Conservation (phyloP, 225 moss, liverwort and hornwort species). For the Sphagnum tenellum region DNA sequence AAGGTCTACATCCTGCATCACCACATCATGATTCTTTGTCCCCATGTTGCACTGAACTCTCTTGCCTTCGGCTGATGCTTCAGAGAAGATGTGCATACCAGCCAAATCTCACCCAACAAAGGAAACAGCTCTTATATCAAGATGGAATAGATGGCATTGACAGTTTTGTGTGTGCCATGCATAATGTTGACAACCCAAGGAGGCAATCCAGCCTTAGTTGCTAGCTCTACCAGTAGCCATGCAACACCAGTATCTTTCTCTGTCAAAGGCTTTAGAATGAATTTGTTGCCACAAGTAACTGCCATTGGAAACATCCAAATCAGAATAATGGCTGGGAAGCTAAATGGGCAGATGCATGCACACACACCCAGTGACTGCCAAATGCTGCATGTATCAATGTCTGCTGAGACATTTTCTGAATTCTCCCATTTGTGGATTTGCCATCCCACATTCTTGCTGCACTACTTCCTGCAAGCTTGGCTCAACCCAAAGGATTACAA, state of each 20-base stretch:
- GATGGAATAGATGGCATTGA: constrained; percentile 84
- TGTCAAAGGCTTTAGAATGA: constrained; percentile 64
- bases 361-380: constrained; percentile 94
- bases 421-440: constrained; percentile 92
- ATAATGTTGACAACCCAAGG: constrained; percentile 85
- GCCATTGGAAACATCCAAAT: constrained; percentile 99
- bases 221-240: constrained; percentile 79
- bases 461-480: constrained; percentile 34
- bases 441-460: constrained; percentile 92
- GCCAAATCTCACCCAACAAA: constrained; percentile 90
- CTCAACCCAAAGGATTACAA: too few species aligned
- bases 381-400: constrained; percentile 76
- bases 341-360: constrained; percentile 92
- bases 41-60: constrained; percentile 99
- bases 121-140: constrained; percentile 82
- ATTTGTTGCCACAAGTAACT: constrained; percentile 85
- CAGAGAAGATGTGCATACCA: constrained; percentile 90
- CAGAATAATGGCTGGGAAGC: constrained; percentile 97
- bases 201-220: constrained; percentile 84
- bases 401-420: constrained; percentile 60
- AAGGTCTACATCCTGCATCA: constrained; percentile 73
- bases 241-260: constrained; percentile 97
- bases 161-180: constrained; percentile 78
- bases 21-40: constrained; percentile 88
- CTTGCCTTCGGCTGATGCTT: constrained; percentile 74